phyloP scores from a whole-genome alignment of 2,329 filamentous ascomycete species.

The Tolypocladium paradoxum region DNA sequence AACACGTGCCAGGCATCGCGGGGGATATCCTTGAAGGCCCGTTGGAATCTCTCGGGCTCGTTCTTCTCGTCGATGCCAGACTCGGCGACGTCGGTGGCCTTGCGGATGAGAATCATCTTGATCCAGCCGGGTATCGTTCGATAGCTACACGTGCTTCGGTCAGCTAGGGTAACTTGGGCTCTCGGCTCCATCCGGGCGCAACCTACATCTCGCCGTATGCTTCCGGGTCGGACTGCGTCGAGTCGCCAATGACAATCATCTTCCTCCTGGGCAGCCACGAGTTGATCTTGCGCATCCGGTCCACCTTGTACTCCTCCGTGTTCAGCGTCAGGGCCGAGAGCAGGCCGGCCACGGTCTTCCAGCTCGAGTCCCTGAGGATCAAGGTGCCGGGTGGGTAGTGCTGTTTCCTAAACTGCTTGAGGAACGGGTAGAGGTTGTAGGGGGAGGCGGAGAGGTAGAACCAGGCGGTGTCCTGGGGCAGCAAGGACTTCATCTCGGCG shows the following conservation, averaged over 20 bases:
- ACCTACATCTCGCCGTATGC: slow-evolving; percentile 71
- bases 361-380: slow-evolving; percentile 74
- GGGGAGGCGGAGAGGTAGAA: slow-evolving; percentile 93
- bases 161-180: slow-evolving; percentile 3
- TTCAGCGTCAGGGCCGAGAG: slow-evolving; percentile 68
- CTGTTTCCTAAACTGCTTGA: slow-evolving; percentile 59
- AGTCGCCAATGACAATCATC: slow-evolving; percentile 81
- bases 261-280: slow-evolving; percentile 67
- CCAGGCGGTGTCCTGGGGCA: slow-evolving; percentile 57
- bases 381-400: slow-evolving; percentile 71
- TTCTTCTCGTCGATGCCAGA: slow-evolving; percentile 64
- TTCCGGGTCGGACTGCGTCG: slow-evolving; percentile 84
- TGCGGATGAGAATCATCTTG: slow-evolving; percentile 73
- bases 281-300: slow-evolving; percentile 68
- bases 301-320: slow-evolving; percentile 78
- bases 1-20: slow-evolving; percentile 70
- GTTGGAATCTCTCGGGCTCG: slow-evolving; percentile 64
- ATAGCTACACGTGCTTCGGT: slow-evolving; percentile 28
- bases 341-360: slow-evolving; percentile 74
- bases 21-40: slow-evolving; percentile 70
- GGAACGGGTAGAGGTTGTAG: slow-evolving; percentile 86
- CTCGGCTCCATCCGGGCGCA: neutral
- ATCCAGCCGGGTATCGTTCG: slow-evolving; percentile 65
- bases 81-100: slow-evolving; percentile 63
- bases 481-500: slow-evolving; percentile 43